Percentiles rank a stretch among this genome's conserved stretches.
phyloP scores from a whole-genome alignment of 2,329 filamentous ascomycete genomes.

The Pyrenochaeta sp. region DNA sequence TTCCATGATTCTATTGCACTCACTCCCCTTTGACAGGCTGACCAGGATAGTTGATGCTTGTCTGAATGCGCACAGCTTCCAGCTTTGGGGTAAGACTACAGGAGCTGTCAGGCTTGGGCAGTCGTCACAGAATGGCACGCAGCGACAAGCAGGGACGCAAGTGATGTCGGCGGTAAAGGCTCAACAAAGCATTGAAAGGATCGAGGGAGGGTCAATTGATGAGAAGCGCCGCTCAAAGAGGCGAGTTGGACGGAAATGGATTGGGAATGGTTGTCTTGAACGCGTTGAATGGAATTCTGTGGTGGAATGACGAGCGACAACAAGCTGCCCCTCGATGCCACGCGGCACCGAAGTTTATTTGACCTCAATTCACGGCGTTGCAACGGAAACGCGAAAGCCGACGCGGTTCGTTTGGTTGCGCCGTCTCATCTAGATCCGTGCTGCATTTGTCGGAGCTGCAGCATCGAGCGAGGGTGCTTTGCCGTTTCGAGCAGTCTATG shows the following conservation, averaged over 20 bases:
- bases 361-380: neutral
- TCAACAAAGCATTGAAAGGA: neutral
- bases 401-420: constrained; percentile 25
- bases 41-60: no score
- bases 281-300: constrained; percentile 1
- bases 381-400: constrained; percentile 22
- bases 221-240: neutral
- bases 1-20: constrained; percentile 31
- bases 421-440: constrained; percentile 32
- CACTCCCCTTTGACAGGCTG: neutral
- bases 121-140: no score
- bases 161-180: neutral
- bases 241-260: neutral
- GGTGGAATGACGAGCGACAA: constrained; percentile 10
- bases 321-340: neutral
- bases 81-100: neutral
- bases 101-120: neutral
- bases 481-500: constrained; percentile 47
- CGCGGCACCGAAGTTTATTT: constrained; percentile 13
- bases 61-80: neutral
- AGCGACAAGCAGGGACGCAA: neutral
- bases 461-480: constrained; percentile 40
- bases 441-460: constrained; percentile 43
- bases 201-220: neutral
- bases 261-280: constrained; percentile 5